These are phyloP conservation scores for Phtheirospermum japonicum DNA, from an alignment of 257 asterid species.

Conservation along the genomic window DNA sequence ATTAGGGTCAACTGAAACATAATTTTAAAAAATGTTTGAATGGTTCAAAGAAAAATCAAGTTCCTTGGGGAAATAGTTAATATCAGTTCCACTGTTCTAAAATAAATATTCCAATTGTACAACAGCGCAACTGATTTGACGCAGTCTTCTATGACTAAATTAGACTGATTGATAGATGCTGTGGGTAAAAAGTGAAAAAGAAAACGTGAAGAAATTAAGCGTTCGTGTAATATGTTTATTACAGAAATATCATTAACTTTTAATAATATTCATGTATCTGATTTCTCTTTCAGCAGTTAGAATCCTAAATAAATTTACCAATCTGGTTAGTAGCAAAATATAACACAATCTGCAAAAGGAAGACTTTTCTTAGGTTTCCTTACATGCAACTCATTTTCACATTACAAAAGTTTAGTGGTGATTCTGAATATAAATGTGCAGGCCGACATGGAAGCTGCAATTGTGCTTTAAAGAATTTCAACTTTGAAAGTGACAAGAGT, in stretches of 20 bases:
- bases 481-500: background rate
- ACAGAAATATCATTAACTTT: background rate
- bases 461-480: no score
- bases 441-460: no score
- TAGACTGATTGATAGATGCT: background rate
- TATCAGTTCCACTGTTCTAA: background rate
- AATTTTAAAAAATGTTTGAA: background rate
- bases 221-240: no score
- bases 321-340: no score
- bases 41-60: background rate
- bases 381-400: no score
- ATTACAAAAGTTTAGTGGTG: no score
- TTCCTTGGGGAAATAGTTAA: background rate
- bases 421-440: no score
- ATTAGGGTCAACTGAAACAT: background rate
- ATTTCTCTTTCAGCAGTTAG: no score
- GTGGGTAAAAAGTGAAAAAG: background rate
- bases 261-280: background rate
- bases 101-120: background rate
- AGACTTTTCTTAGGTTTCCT: no score
- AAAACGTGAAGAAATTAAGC: background rate
- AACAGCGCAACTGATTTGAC: background rate
- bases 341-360: no score
- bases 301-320: no score
- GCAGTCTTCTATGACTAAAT: background rate